Conservation (phyloP, 768 basidiomycete species). For the Sistotremastrum suecicum region DNA sequence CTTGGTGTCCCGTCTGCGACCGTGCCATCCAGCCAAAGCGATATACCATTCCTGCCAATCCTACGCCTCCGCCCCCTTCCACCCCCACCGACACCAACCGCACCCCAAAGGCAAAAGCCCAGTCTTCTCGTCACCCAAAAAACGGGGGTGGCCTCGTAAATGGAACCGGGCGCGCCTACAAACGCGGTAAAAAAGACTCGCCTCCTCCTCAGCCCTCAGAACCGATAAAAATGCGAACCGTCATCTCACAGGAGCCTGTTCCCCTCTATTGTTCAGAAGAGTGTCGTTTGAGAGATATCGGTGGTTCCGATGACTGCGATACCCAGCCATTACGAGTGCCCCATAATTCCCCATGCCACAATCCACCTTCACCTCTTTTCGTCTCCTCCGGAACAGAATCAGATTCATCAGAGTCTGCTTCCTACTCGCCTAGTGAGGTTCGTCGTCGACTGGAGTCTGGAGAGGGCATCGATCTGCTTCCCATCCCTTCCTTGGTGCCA, state of each 20-base stretch:
- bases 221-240: slow-evolving; percentile 39
- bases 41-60: slow-evolving; percentile 31
- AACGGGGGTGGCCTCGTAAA: slow-evolving; percentile 41
- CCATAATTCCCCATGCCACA: slow-evolving; percentile 21
- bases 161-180: slow-evolving; percentile 50
- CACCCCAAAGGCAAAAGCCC: too few species aligned
- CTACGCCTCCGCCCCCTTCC: slow-evolving; percentile 11
- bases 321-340: slow-evolving; percentile 26
- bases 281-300: slow-evolving; percentile 49
- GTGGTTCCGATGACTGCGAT: slow-evolving; percentile 23
- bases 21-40: slow-evolving; percentile 73
- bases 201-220: slow-evolving; percentile 15
- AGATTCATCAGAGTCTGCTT: slow-evolving; percentile 26
- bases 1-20: slow-evolving; percentile 74
- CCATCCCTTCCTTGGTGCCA: slow-evolving; percentile 10
- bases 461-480: slow-evolving; percentile 3
- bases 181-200: slow-evolving; percentile 27
- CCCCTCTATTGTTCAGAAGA: slow-evolving; percentile 78
- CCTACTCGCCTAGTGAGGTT: slow-evolving; percentile 27
- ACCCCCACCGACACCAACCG: slow-evolving; percentile 6
- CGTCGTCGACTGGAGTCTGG: slow-evolving; percentile 3
- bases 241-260: slow-evolving; percentile 70
- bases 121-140: slow-evolving; percentile 5
- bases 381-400: slow-evolving; percentile 19
- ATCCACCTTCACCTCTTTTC: slow-evolving; percentile 12